These are phyloP conservation scores for Erythrobasidium yunnanense DNA, from an alignment of 768 basidiomycete genomes.

Conservation along the genomic window DNA sequence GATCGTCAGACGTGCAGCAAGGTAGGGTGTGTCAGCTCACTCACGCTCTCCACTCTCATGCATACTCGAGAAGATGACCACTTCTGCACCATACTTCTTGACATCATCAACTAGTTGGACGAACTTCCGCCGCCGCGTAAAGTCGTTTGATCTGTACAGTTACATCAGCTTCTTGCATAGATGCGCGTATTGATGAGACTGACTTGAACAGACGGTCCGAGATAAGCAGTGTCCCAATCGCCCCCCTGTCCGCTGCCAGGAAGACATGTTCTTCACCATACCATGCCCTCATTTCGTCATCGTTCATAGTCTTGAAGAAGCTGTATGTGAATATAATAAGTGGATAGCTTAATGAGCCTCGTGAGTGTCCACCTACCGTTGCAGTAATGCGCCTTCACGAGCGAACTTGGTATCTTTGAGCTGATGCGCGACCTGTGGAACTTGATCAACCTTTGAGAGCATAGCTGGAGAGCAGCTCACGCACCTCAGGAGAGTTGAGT, in stretches of 20 bases:
- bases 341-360: background rate
- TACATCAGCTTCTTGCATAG: background rate
- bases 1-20: background rate
- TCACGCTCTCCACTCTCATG: constrained; percentile 95
- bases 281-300: constrained; percentile 93
- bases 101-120: constrained; percentile 82
- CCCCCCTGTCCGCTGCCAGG: constrained; percentile 82
- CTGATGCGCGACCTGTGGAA: constrained; percentile 54
- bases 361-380: constrained; percentile 51
- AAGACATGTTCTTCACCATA: constrained; percentile 92
- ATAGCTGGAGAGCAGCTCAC: constrained; percentile 22
- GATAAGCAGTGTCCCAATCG: constrained; percentile 84
- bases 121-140: constrained; percentile 64
- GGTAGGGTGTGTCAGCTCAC: constrained; percentile 39
- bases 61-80: constrained; percentile 97
- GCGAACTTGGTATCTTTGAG: constrained; percentile 95
- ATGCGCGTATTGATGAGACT: background rate
- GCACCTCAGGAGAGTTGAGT: constrained; percentile 82
- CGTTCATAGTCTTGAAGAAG: constrained; percentile 94
- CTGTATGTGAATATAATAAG: constrained; percentile 43
- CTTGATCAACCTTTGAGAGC: background rate
- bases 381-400: constrained; percentile 76
- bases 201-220: constrained; percentile 66
- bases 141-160: constrained; percentile 64
- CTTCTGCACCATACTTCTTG: constrained; percentile 76